These are phyloP conservation scores for Luffa acutangula DNA, from an alignment of 306 rosid genomes.

Conservation along the genomic window DNA sequence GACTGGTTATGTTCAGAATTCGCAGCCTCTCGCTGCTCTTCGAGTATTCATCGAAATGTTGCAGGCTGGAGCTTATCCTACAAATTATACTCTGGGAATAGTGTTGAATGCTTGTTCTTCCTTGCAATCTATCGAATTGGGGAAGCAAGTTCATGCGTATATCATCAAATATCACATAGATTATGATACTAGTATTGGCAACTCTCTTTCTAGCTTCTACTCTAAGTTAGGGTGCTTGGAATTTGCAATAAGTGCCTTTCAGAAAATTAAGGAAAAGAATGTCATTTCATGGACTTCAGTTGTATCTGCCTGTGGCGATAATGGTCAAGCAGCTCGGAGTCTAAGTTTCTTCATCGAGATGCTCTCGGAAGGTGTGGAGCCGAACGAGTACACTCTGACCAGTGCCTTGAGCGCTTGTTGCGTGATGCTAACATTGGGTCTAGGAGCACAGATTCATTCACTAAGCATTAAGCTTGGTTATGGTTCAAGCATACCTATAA, in stretches of 20 bases:
- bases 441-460: constrained; percentile 62
- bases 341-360: constrained; percentile 43
- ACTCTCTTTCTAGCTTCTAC: constrained; percentile 76
- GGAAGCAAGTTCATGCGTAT: constrained; percentile 72
- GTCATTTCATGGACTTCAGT: constrained; percentile 82
- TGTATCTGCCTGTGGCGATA: constrained; percentile 62
- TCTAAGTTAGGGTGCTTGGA: constrained; percentile 48
- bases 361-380: constrained; percentile 45
- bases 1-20: constrained; percentile 52
- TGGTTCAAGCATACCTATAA: constrained; percentile 39
- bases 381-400: constrained; percentile 70
- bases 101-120: constrained; percentile 55
- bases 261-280: constrained; percentile 44
- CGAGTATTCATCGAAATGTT: constrained; percentile 60
- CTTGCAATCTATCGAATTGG: constrained; percentile 32
- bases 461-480: constrained; percentile 50
- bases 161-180: constrained; percentile 50
- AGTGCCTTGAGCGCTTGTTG: constrained; percentile 66
- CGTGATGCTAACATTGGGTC: constrained; percentile 28
- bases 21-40: constrained; percentile 39
- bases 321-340: constrained; percentile 48
- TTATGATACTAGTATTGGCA: constrained; percentile 65
- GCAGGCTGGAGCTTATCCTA: constrained; percentile 55
- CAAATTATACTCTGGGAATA: constrained; percentile 51
- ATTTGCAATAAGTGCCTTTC: constrained; percentile 43